Base-by-base conservation (phyloP, 2,329 filamentous ascomycete species). In the Aspergillus chevalieri region DNA sequence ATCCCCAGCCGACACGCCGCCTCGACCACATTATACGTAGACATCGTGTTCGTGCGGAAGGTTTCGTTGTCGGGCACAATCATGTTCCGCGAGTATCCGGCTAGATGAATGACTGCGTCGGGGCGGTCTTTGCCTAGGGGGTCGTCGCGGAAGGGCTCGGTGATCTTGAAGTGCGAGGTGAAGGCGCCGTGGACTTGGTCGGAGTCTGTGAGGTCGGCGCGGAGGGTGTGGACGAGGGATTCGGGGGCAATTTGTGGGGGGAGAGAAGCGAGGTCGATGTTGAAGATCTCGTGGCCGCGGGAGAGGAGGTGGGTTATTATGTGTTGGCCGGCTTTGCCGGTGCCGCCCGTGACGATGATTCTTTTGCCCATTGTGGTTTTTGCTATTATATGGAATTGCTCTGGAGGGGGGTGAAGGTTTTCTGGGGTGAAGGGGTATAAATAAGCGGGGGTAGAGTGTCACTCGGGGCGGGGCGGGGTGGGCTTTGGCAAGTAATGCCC, bases 21-120 rank as follows among this genome's bases (percentile, higher is more conserved):
- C 64, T 85, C 82, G 53, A 85, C 75, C 21, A 84, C 74, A 57
- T 85, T 85, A 65, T 83, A 83, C 0, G 78, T 81, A 8, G 75
- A 72, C 0, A 71, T 68, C 0, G 78, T 74, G 57, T 85, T 85
- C 22, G 69, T 74, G 15, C 71, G 70, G 64, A 81, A 85, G 46
- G 74, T 78, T 58, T 82, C 78, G 46, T 78, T 80, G 59, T 85
- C 81, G 0, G 80, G 80, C 0, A 82, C 80, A 2, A 84, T 71
- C 74, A 84, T 76, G 57, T 82, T 81, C 22, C 81, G 72, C 0
- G 82, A 76, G 54, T 78, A 80, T 0, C 79, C 81, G 12, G 75
- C 79, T 46, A 84, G 79, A 61, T 85, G 82, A 46, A 85, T 81
- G 46, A 85, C 78, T 0, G 78, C 81, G 58, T 84, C 80, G 0